Evolutionary conservation across 2,329 filamentous ascomycete species (phyloP), one percentile per base, ranked within the genome.

Genomic region (Sporothrix pallida): DNA sequence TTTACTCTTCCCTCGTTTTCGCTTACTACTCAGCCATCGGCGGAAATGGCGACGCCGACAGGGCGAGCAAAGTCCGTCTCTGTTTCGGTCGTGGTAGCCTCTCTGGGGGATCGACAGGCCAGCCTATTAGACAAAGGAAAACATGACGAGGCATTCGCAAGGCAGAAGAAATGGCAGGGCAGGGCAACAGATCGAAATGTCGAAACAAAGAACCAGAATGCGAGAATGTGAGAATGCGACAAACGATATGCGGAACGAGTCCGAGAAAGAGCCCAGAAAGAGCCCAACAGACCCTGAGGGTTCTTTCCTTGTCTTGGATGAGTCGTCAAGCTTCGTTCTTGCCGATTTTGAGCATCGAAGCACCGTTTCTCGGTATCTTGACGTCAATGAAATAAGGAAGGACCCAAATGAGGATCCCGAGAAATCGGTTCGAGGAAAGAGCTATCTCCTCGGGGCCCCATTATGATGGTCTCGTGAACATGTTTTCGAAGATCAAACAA

Each of bases 21-120:
- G 67, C 67, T 54, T 69, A 54, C 67, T 54, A 54, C 48, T 10
- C 48, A 69, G 44, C 48, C 48, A 13, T 69, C 15, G 23, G 9
- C 48, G 56, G 9, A 56, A 52, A 69, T 42, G 48, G 67, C 46
- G 67, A 70, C 31, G n/a, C 67, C 67, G 67, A 70, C 31, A 70
- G 50, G 31, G 67, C 48, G 67, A 54, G 67, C 26, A n/a, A 10
- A 10, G 52, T 31, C 42, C 17, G 23, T 20, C 46, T 12, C 42
- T 63, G 7, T 37, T 23, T n/a, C 12, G 12, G 12, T 63, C 13
- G 37, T 10, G 44, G 3, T 17, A 37, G 31, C 31, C 31, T 37
- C 31, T 37, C 31, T 37, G 31, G 56, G 31, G 46, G 52, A 70
- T 37, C n/a, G 50, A 23, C 26, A n/a, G 58, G 31, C 31, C 7